phyloP scores from a whole-genome alignment of 2,329 filamentous ascomycete species.

The Fusarium sp. region DNA sequence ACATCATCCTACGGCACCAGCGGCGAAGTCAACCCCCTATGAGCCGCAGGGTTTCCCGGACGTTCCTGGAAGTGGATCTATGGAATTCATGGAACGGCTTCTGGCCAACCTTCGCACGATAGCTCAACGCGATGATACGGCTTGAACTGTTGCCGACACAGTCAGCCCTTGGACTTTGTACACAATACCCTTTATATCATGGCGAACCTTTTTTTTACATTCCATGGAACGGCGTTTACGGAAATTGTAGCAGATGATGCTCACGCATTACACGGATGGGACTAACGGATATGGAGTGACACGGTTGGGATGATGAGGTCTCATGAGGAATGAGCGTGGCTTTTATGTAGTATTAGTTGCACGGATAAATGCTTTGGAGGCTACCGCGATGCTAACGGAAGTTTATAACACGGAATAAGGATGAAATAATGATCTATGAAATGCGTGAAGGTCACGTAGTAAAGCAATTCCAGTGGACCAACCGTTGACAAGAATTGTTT shows the following conservation, averaged over 20 bases:
- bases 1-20: not conserved
- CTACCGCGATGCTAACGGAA: not conserved
- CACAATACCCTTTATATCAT: conserved; percentile 24
- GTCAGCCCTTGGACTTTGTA: conserved; percentile 5
- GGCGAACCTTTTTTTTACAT: conserved; percentile 7
- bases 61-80: conserved; percentile 61
- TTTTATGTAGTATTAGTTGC: conserved; percentile 29
- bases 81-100: conserved; percentile 67
- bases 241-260: conserved; percentile 6
- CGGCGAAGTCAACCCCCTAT: not conserved
- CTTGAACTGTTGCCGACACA: conserved; percentile 13
- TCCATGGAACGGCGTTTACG: conserved; percentile 36
- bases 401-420: not conserved
- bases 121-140: conserved; percentile 42
- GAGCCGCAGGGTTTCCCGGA: conserved; percentile 58
- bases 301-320: conserved; percentile 18
- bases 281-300: conserved; percentile 13
- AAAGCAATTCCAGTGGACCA: no score
- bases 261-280: conserved; percentile 19
- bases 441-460: not conserved
- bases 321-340: conserved; percentile 19
- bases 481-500: no score
- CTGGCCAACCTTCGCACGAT: conserved; percentile 66
- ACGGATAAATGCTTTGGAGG: not conserved
- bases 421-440: not conserved